Base-by-base conservation (phyloP, 73 alveolate species). In the Uronychia setigera region DNA sequence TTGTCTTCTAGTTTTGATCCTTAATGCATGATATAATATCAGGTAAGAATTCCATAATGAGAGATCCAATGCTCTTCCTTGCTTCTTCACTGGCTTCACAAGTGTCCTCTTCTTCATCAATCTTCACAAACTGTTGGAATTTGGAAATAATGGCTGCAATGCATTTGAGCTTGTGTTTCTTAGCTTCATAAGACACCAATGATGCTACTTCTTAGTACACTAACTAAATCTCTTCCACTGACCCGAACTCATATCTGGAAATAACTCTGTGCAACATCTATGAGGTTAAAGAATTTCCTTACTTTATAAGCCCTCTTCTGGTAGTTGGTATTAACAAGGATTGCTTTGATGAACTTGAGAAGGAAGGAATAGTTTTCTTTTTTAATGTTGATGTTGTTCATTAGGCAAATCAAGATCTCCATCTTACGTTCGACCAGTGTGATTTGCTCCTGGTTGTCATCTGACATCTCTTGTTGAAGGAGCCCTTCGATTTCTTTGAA, bases 11-110 rank as follows among this genome's bases (percentile, higher is more conserved):
- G 67, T 90, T 89, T 0, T 84, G 77, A 79, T 46, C 60, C 60
- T 82, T 34, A n/a, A 74, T 32, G 14, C 91, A 91, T 0, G 90
- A 25, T 59, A 90, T 90, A 31, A 90, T 32, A 29, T 90, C 95
- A 14, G 89, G 82, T 1, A 90, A 79, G 78, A 85, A 46, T 19
- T 46, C 67, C n/a, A 19, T 46, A 19, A 46, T 46, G n/a, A 46
- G 19, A 5, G 5, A 19, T 5, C 67, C 67, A 19, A 46, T 46
- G 67, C 67, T 46, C n/a, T 5, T 19, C 67, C 19, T 46, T 11
- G 67, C 67, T 46, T 46, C 67, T 5, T 46, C 67, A 11, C n/a
- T 46, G 5, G 67, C 67, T 5, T 11, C 19, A 19, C 67, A 46
- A 19, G 67, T 11, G n/a, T n/a, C n/a, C n/a, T 19, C 67, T 5